Evolutionary conservation across 23 red algal genomes (phyloP).

Genomic region (Gracilaria caudata): DNA sequence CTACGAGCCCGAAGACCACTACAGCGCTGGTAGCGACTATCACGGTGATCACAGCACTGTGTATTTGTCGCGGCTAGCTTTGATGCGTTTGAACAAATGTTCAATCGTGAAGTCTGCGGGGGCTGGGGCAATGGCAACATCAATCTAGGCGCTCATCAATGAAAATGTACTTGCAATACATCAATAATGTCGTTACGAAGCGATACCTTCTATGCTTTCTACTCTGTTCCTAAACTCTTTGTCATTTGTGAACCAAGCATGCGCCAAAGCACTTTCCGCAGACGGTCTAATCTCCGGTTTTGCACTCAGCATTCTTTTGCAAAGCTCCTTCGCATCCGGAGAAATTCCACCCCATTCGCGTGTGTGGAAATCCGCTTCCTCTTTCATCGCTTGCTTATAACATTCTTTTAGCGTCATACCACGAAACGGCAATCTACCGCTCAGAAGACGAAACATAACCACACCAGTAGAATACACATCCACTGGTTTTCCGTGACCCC

Average conservation of each 20-base stretch:
- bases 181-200: neutral
- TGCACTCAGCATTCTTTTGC: conserved; percentile 42
- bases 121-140: too few species aligned
- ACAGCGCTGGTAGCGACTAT: too few species aligned
- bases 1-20: too few species aligned
- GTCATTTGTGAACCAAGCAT: conserved; percentile 69
- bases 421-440: conserved; percentile 70
- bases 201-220: neutral
- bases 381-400: conserved; percentile 70
- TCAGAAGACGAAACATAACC: conserved; percentile 72
- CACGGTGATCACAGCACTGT: too few species aligned
- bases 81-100: too few species aligned
- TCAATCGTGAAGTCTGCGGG: too few species aligned
- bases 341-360: conserved; percentile 72
- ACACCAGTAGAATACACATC: conserved; percentile 80
- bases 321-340: conserved; percentile 57
- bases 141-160: neutral
- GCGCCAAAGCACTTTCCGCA: conserved; percentile 42
- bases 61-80: too few species aligned
- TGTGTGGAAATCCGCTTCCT: conserved; percentile 56
- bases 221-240: conserved; percentile 13
- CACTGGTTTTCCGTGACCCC: conserved; percentile 65
- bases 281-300: conserved; percentile 61
- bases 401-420: conserved; percentile 72
- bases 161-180: neutral